Base-by-base conservation (phyloP, 2,329 filamentous ascomycete genomes). In the Phaeosphaeria sp. region DNA sequence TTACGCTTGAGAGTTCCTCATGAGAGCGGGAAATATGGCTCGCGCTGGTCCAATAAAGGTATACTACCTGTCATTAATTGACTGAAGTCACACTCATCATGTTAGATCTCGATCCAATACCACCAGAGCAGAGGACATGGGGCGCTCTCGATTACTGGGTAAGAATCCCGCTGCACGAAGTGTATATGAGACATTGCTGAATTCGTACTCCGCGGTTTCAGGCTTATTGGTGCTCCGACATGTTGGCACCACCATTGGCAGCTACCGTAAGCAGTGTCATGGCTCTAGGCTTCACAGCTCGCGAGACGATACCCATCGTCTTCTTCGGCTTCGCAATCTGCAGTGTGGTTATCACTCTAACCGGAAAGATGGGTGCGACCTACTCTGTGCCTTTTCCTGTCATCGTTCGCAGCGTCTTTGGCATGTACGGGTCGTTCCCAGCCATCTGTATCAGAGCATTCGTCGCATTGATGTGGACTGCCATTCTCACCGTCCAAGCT, bases 41-140 rank as follows among this genome's bases (percentile, higher is more conserved):
- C 74, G 50, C 69, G 77, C 50, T 85, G 82, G 82, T 81, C 80
- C 24, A 84, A 84, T 55, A 80, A 79, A 63, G 76, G 76, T 77
- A 64, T 30, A 58, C 13, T 11, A 3, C 7, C 17, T 1, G n/a
- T 27, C 2, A 6, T 17, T 20, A 4, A 17, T 18, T 5, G 17
- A 2, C 1, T n/a, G 13, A 9, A 45, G 5, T n/a, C 25, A 33
- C 8, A 20, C 49, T 60, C 2, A 59, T 15, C 11, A 20, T 44
- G 6, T 18, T 1, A 64, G 74, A 77, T 60, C 68, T 77, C 45
- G 74, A 77, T 55, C 75, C 73, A 4, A 56, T 77, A 40, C 71
- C 82, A n/a, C 77, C 78, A 1, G 75, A 77, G 55, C 71, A 80
- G 51, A 73, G 81, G 60, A 83, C 79, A 20, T 82, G 81, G 81